A percentile compares a stretch with the other conserved stretches of the same genome.
Evolutionary conservation across 1,284 basidiomycete genomes (phyloP).

Genomic region (Pseudozyma pruni): DNA sequence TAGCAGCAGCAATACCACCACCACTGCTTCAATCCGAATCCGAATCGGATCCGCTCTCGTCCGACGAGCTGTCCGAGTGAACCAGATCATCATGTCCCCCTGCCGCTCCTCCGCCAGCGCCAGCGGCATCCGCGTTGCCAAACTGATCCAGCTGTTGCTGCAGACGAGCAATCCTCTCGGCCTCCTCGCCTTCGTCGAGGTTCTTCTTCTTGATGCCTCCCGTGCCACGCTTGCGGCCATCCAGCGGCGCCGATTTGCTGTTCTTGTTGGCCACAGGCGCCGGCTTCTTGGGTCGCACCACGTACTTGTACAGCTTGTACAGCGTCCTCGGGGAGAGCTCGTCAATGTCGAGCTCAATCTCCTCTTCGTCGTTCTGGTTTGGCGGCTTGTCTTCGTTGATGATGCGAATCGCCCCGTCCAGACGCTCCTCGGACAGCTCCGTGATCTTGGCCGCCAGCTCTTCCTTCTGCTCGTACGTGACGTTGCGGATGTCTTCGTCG

Average conservation of each 20-base stretch:
- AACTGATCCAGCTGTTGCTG: slow-evolving; percentile 66
- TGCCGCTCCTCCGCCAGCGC: slow-evolving; percentile 19
- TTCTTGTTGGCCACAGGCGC: slow-evolving; percentile 44
- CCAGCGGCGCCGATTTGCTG: slow-evolving; percentile 54
- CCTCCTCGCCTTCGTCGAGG: slow-evolving; percentile 65
- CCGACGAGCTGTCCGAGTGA: slow-evolving; percentile 61
- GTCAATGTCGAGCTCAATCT: slow-evolving; percentile 68
- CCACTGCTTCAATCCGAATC: slow-evolving; percentile 35
- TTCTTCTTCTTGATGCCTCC: slow-evolving; percentile 67
- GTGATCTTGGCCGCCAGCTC: slow-evolving; percentile 67
- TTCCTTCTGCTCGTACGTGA: slow-evolving; percentile 67
- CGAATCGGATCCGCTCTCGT: slow-evolving; percentile 50
- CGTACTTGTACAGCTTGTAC: slow-evolving; percentile 67
- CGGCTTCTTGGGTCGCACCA: slow-evolving; percentile 64
- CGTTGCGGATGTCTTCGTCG: slow-evolving; percentile 62
- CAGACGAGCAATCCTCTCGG: slow-evolving; percentile 62
- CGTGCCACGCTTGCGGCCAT: slow-evolving; percentile 65
- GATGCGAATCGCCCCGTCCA: slow-evolving; percentile 66
- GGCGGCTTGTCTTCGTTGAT: slow-evolving; percentile 67
- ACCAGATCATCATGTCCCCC: slow-evolving; percentile 66
- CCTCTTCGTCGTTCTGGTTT: slow-evolving; percentile 63
- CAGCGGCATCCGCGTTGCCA: slow-evolving; percentile 50
- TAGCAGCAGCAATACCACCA: too few species aligned
- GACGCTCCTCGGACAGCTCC: slow-evolving; percentile 64
- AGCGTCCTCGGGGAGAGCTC: slow-evolving; percentile 64